A percentile compares a stretch with the other conserved stretches of the same genome.
These are phyloP conservation scores for Chytriomyces sp. DNA, from an alignment of 192 early-diverging fungal species.

Conservation along the genomic window DNA sequence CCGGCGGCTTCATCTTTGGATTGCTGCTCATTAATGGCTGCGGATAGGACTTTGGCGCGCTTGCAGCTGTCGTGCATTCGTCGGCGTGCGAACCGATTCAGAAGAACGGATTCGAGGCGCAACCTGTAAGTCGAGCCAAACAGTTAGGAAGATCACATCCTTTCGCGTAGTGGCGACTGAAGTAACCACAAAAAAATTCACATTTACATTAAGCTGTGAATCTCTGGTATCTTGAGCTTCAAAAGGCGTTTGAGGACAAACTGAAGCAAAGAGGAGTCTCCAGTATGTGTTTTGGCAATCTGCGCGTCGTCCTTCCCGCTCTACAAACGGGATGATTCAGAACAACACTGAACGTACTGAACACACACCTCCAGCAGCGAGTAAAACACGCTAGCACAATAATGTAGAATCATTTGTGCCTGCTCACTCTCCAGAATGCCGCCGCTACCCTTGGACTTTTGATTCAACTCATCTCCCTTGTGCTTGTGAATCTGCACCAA, in stretches of 20 bases:
- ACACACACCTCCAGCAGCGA: constrained; percentile 18
- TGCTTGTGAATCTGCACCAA: constrained; percentile 21
- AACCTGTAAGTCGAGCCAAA: neutral
- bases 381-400: constrained; percentile 22
- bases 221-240: neutral
- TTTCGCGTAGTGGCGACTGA: no score
- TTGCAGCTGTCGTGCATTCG: constrained; percentile 3
- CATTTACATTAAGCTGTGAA: constrained; percentile 10
- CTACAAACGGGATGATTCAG: neutral
- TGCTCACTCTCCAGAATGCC: neutral
- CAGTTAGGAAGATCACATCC: neutral
- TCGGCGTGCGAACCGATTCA: constrained; percentile 15
- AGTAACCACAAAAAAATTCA: neutral
- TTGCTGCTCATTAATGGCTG: neutral
- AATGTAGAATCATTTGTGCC: neutral
- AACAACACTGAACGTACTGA: neutral
- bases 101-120: constrained; percentile 13
- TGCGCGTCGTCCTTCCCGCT: constrained; percentile 18
- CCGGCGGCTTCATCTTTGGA: neutral
- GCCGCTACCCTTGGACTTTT: neutral
- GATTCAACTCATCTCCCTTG: constrained; percentile 23
- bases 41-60: neutral
- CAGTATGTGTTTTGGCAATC: constrained; percentile 13
- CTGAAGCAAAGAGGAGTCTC: constrained; percentile 10
- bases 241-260: constrained; percentile 15